Percentiles rank a stretch among this genome's conserved stretches.
Conservation (phyloP, 768 basidiomycete genomes). For the Trametopsis cervina region DNA sequence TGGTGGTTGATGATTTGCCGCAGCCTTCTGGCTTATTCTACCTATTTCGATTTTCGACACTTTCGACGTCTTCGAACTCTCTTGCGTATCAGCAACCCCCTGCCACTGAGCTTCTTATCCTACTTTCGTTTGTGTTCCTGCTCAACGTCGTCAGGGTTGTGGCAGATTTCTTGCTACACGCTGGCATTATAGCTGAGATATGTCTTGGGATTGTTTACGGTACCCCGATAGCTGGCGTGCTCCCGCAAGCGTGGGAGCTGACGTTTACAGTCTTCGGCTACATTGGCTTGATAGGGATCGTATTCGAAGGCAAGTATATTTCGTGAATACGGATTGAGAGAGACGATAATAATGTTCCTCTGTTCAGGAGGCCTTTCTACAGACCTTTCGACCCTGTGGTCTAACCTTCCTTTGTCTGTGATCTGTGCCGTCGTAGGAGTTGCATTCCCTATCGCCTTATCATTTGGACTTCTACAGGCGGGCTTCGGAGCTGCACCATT, state of each 20-base stretch:
- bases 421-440: slow-evolving; percentile 47
- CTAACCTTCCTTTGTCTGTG: slow-evolving; percentile 40
- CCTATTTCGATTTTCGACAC: slow-evolving; percentile 4
- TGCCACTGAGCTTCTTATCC: slow-evolving; percentile 31
- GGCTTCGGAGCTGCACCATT: slow-evolving; percentile 34
- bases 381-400: slow-evolving; percentile 35
- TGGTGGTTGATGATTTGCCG: background rate
- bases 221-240: slow-evolving; percentile 38
- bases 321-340: slow-evolving; percentile 23
- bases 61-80: no score
- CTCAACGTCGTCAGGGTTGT: slow-evolving; percentile 41
- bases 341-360: slow-evolving; percentile 47
- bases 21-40: slow-evolving; percentile 2
- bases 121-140: slow-evolving; percentile 49
- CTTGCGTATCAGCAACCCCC: slow-evolving; percentile 17
- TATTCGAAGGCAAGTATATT: slow-evolving; percentile 17
- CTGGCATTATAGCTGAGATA: slow-evolving; percentile 47
- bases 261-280: slow-evolving; percentile 41
- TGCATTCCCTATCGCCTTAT: slow-evolving; percentile 41
- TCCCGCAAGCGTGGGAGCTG: slow-evolving; percentile 32
- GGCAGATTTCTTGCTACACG: slow-evolving; percentile 34
- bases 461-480: slow-evolving; percentile 36
- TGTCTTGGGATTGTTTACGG: slow-evolving; percentile 50
- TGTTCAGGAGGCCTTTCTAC: slow-evolving; percentile 57
- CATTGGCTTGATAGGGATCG: slow-evolving; percentile 28